Evolutionary conservation across 768 basidiomycete genomes (phyloP).

Genomic region (Amanita inopinata): DNA sequence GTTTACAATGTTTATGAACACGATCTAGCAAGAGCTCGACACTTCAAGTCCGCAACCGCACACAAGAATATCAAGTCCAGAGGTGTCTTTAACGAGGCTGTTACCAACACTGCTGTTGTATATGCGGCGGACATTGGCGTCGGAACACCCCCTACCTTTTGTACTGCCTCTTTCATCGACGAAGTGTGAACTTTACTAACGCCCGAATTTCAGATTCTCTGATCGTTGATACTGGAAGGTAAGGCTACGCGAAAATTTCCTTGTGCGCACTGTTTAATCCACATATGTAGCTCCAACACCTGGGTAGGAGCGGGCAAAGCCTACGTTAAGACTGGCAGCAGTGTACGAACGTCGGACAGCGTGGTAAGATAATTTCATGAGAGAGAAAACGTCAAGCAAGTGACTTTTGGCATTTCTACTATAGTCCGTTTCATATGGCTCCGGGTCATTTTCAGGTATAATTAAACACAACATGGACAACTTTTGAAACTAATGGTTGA

Average conservation of each 20-base stretch:
- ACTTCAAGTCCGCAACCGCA: no score
- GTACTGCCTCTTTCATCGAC: neutral
- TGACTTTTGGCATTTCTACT: neutral
- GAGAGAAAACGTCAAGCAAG: conserved; percentile 4
- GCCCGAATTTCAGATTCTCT: neutral
- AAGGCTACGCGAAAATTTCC: neutral
- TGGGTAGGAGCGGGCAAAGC: conserved; percentile 45
- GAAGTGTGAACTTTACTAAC: neutral
- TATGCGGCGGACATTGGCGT: conserved; percentile 1
- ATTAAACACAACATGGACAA: neutral
- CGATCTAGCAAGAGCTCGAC: no score
- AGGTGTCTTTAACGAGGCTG: neutral
- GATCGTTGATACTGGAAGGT: conserved; percentile 1
- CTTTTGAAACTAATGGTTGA: neutral
- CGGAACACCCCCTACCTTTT: conserved; percentile 3
- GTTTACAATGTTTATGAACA: no score
- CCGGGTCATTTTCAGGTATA: conserved; percentile 52
- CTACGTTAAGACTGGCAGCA: conserved; percentile 37
- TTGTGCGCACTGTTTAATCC: neutral
- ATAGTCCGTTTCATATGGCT: conserved; percentile 50
- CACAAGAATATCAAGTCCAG: no score
- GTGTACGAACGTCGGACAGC: conserved; percentile 23
- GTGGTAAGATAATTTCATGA: conserved; percentile 19
- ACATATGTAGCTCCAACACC: neutral
- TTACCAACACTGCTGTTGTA: neutral